Percentiles rank a stretch among this genome's conserved stretches.
Evolutionary conservation across 257 asterid species (phyloP).

Genomic region (Solanum pimpinellifolium): DNA sequence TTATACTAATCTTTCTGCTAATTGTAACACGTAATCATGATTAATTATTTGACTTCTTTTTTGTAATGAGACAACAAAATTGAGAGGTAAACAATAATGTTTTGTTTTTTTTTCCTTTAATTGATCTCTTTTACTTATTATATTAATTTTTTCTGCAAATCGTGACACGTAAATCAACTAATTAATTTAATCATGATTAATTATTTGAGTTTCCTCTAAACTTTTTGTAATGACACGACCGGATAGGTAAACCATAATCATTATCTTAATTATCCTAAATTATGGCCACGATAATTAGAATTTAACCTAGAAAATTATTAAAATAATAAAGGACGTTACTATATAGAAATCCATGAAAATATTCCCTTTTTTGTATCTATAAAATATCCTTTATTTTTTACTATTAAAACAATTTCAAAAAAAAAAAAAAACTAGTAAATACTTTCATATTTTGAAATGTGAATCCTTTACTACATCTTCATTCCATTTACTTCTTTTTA

Average conservation of each 20-base stretch:
- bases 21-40: not conserved
- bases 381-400: not conserved
- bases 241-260: not conserved
- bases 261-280: not conserved
- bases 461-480: not conserved
- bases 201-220: not conserved
- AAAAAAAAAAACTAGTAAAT: not conserved
- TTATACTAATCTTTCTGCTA: not conserved
- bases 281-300: not conserved
- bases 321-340: not conserved
- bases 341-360: not conserved
- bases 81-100: not conserved
- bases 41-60: not conserved
- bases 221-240: not conserved
- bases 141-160: not conserved
- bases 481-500: not conserved
- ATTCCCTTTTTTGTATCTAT: not conserved
- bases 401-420: no score
- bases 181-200: not conserved
- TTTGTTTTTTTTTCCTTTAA: not conserved
- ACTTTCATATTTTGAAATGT: not conserved
- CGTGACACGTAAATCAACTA: not conserved
- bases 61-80: not conserved
- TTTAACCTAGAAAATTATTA: not conserved
- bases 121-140: not conserved